A percentile compares a stretch with the other conserved stretches of the same genome.
These are phyloP conservation scores for Aspergillus sclerotiicarbonarius DNA, from an alignment of 495 filamentous ascomycete genomes.

Conservation along the genomic window DNA sequence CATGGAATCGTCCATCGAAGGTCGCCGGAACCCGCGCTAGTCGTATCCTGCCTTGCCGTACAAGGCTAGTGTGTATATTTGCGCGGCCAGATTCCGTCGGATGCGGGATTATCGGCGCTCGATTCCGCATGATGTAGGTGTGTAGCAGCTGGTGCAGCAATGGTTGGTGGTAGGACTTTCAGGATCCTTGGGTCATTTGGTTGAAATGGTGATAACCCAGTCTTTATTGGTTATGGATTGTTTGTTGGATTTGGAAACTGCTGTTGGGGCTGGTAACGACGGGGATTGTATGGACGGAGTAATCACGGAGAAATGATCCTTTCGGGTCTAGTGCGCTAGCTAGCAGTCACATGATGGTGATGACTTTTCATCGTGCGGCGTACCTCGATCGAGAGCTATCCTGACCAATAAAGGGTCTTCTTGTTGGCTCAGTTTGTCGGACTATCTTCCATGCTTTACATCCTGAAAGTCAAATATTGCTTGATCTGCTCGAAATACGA, in stretches of 20 bases:
- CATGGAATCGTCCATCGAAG: background rate
- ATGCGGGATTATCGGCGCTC: background rate
- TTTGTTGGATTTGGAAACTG: background rate
- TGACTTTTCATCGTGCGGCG: background rate
- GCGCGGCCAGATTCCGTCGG: background rate
- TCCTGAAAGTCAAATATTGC: too few species aligned
- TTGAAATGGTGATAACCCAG: background rate
- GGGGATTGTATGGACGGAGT: constrained; percentile 5
- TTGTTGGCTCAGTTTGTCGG: too few species aligned
- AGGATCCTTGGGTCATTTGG: background rate
- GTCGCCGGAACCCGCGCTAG: background rate
- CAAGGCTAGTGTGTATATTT: background rate
- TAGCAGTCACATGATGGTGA: background rate
- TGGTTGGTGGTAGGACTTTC: background rate
- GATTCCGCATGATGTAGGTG: background rate
- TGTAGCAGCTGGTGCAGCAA: background rate
- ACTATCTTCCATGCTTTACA: too few species aligned
- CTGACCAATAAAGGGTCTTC: too few species aligned
- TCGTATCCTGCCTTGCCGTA: background rate
- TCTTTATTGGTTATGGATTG: background rate
- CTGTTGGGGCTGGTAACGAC: background rate
- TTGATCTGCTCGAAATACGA: background rate
- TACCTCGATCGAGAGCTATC: background rate
- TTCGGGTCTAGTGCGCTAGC: background rate
- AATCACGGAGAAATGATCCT: background rate